Base-by-base conservation (phyloP, 768 basidiomycete species). In the Boletus sp. region DNA sequence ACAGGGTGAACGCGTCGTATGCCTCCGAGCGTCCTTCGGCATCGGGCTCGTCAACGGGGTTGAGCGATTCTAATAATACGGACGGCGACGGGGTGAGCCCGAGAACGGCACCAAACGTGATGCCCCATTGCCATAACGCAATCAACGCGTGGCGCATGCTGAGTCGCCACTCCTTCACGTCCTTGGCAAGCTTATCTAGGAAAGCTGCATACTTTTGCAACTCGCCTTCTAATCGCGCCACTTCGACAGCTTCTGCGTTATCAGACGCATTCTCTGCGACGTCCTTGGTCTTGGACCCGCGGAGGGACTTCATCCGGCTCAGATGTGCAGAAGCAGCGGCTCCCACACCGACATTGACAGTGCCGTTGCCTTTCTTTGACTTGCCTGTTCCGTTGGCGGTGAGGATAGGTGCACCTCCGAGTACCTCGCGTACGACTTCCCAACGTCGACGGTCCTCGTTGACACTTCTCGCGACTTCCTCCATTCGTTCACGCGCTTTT, bases 361-460 rank as follows among this genome's bases (percentile, higher is more conserved):
- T 63, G 40, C 68, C 67, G 50, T 72, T 73, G 60, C 75, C 66
- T 64, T 70, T 69, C 68, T 74, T 65, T 38, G 65, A 64, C 49
- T 74, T 73, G 62, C 77, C 69, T 8, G 72, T 68, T 56, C 72
- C 71, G 62, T 73, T 74, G 66, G 75, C 50, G 47, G 60, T 66
- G 64, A 71, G 61, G 7, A 72, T 64, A 4, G 68, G 74, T 0
- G 64, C 56, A 37, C 75, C 71, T 53, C 72, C 76, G 38, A 93
- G 75, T 34, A 90, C 87, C 59, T 86, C 86, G 59, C 84, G 86
- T 8, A 93, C 83, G 37, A 92, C 86, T 68, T 93, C 91, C 49
- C 83, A 81, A 13, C 90, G 75, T 51, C 90, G 73, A 53, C 88
- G 74, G 17, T 83, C 86, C 64, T 93, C 91, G 51, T 93, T 93